These are phyloP conservation scores for Apiospora arundinis DNA, from an alignment of 2,329 filamentous ascomycete genomes.

Conservation along the genomic window DNA sequence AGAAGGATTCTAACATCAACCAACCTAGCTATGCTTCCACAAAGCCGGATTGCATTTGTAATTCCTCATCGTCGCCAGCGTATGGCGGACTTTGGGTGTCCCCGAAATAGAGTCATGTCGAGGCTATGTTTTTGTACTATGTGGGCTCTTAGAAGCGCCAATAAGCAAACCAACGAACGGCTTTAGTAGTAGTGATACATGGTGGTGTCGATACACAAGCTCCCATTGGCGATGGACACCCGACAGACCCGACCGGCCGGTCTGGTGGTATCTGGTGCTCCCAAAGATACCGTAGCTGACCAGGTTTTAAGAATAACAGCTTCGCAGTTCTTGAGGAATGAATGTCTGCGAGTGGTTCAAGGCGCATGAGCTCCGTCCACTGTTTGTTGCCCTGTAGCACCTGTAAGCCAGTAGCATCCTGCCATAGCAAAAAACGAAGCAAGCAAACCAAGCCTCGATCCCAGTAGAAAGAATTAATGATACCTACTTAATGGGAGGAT, in stretches of 20 bases:
- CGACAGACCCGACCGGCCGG: neutral
- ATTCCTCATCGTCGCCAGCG: neutral
- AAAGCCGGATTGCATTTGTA: neutral
- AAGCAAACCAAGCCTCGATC: neutral
- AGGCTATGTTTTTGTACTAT: neutral
- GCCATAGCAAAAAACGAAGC: neutral
- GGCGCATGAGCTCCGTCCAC: neutral
- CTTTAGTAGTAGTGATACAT: neutral
- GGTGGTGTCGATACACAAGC: neutral
- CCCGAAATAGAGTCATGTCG: neutral
- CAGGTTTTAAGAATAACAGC: neutral
- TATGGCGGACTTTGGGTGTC: neutral
- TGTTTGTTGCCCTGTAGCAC: neutral
- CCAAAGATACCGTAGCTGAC: neutral
- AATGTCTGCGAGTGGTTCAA: neutral
- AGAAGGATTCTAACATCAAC: neutral
- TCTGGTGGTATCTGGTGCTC: neutral
- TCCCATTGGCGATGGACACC: neutral
- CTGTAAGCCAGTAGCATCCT: neutral
- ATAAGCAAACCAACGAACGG: neutral
- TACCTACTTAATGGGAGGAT: neutral
- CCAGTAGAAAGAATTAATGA: neutral
- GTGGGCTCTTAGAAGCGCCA: neutral
- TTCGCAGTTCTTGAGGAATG: neutral
- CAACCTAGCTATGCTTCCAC: neutral